These are phyloP conservation scores for Fagopyrum esculentum DNA, from an alignment of 148 eudicot species.

Conservation along the genomic window DNA sequence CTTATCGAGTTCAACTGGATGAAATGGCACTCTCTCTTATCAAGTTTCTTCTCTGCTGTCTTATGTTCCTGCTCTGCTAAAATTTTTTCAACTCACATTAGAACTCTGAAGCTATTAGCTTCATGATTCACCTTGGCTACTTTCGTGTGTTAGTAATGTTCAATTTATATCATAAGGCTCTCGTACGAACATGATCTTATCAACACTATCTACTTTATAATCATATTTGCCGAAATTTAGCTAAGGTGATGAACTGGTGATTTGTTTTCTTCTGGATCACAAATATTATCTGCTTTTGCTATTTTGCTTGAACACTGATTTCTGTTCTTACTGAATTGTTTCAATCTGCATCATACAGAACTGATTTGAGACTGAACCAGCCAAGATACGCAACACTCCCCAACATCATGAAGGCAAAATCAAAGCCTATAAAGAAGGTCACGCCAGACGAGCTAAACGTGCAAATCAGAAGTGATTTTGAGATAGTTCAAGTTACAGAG, in stretches of 20 bases:
- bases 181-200: no score
- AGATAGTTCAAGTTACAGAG: conserved; percentile 70
- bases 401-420: conserved; percentile 91
- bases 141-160: no score
- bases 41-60: no score
- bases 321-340: not conserved
- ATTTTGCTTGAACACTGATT: not conserved
- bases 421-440: conserved; percentile 68
- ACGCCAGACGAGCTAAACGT: conserved; percentile 76
- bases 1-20: not conserved
- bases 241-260: not conserved
- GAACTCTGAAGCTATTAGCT: no score
- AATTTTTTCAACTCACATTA: no score
- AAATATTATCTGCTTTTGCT: not conserved
- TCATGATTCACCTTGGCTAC: no score
- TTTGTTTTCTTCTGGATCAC: not conserved
- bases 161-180: no score
- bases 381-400: conserved; percentile 97
- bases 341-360: conserved; percentile 36
- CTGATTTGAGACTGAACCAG: conserved; percentile 96
- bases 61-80: no score
- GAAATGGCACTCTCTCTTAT: not conserved
- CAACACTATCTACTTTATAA: no score
- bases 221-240: not conserved
- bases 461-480: conserved; percentile 57